Conservation (phyloP, 495 filamentous ascomycete genomes). For the Neurospora sp. region DNA sequence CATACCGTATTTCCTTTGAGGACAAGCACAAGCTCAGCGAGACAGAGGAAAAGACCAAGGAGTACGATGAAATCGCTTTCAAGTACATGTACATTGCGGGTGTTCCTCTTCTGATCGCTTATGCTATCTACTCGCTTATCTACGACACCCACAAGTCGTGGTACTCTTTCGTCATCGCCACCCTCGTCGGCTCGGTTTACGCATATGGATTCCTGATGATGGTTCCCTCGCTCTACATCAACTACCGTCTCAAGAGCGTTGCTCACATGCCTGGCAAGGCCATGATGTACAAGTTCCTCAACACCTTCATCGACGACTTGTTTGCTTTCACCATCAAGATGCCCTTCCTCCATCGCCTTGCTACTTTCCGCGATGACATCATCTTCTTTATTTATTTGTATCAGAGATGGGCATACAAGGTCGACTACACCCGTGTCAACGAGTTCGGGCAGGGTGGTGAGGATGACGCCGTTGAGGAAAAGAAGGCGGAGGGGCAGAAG, state of each 20-base stretch:
- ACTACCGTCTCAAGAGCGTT: conserved; percentile 92
- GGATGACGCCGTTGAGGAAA: conserved; percentile 55
- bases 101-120: conserved; percentile 79
- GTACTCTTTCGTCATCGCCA: conserved; percentile 87
- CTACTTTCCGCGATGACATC: conserved; percentile 87
- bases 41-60: conserved; percentile 94
- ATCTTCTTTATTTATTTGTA: conserved; percentile 99
- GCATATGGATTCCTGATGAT: conserved; percentile 99
- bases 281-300: conserved; percentile 95
- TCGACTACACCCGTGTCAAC: conserved; percentile 88
- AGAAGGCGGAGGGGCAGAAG: conserved; percentile 22
- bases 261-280: conserved; percentile 95
- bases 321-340: conserved; percentile 99
- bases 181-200: conserved; percentile 91
- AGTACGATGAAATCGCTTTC: conserved; percentile 96
- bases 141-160: conserved; percentile 97
- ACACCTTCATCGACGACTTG: conserved; percentile 57
- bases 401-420: conserved; percentile 84
- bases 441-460: conserved; percentile 97
- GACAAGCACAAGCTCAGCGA: conserved; percentile 94
- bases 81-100: conserved; percentile 87
- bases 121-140: conserved; percentile 78
- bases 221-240: conserved; percentile 96
- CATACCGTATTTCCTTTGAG: conserved; percentile 79
- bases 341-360: conserved; percentile 89